Percentiles rank a stretch among this genome's conserved stretches.
Conservation (phyloP, 2,329 filamentous ascomycete species). For the Pseudopyricularia cyperi region DNA sequence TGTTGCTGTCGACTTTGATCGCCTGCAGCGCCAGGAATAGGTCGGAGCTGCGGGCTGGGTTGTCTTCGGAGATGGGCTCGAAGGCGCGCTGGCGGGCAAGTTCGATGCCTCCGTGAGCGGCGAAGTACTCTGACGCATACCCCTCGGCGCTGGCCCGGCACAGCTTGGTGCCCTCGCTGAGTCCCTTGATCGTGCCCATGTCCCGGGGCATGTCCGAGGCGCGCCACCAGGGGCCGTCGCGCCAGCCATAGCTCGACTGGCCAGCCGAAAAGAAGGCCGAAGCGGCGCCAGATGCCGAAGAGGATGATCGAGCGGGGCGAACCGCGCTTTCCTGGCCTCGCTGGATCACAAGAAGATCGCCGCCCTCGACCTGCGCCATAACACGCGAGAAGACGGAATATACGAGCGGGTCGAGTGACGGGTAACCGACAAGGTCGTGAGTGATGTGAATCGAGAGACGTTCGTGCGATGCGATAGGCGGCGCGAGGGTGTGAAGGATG, state of each 20-base stretch:
- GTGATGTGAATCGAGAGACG: slow-evolving; percentile 94
- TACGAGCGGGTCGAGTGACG: slow-evolving; percentile 83
- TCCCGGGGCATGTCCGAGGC: slow-evolving; percentile 56
- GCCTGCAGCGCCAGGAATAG: slow-evolving; percentile 95
- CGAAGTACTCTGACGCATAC: slow-evolving; percentile 77
- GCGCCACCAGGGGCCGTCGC: slow-evolving; percentile 94
- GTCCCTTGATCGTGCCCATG: slow-evolving; percentile 65
- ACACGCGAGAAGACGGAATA: slow-evolving; percentile 86
- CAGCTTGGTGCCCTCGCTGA: slow-evolving; percentile 81
- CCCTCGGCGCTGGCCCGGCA: slow-evolving; percentile 79
- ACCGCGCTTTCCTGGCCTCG: slow-evolving; percentile 58
- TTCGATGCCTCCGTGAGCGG: slow-evolving; percentile 64
- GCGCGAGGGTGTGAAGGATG: slow-evolving; percentile 87
- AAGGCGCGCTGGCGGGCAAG: slow-evolving; percentile 68
- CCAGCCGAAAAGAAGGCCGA: slow-evolving; percentile 27
- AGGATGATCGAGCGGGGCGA: background rate
- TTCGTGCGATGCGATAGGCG: slow-evolving; percentile 93
- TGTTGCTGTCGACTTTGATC: slow-evolving; percentile 50
- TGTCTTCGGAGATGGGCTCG: slow-evolving; percentile 66
- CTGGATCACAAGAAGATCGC: slow-evolving; percentile 87
- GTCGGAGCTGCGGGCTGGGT: slow-evolving; percentile 84
- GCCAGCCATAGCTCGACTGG: slow-evolving; percentile 59
- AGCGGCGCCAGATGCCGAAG: slow-evolving; percentile 14
- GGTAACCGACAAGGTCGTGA: slow-evolving; percentile 89
- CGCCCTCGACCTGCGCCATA: slow-evolving; percentile 98